Percentiles rank a stretch among this genome's conserved stretches.
Evolutionary conservation across 2,329 filamentous ascomycete species (phyloP).

Genomic region (Lasiodiplodia citricola): DNA sequence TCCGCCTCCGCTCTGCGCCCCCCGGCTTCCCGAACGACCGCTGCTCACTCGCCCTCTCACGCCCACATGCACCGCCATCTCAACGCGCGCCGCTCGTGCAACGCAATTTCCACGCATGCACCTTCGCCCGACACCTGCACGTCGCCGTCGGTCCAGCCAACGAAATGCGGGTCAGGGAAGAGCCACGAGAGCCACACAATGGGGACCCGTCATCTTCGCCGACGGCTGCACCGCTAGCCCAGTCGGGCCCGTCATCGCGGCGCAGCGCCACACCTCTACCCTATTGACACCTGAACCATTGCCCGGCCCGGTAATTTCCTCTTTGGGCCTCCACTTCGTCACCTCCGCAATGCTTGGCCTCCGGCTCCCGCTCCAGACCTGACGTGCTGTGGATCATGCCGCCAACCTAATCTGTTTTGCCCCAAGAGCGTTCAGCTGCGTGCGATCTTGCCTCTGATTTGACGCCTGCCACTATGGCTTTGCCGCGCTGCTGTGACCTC

Average conservation of each 20-base stretch:
- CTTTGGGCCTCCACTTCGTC: background rate
- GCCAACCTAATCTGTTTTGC: background rate
- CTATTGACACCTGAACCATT: background rate
- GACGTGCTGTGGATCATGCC: background rate
- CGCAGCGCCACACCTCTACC: constrained; percentile 4
- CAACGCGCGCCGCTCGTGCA: background rate
- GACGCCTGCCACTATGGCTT: background rate
- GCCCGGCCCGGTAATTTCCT: background rate
- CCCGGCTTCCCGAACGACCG: background rate
- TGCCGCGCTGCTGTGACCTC: background rate
- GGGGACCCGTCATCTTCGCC: constrained; percentile 8
- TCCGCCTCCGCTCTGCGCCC: background rate
- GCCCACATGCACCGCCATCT: background rate
- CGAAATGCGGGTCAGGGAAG: background rate
- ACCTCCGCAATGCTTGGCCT: constrained; percentile 13
- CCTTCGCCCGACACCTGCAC: background rate
- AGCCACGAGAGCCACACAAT: constrained; percentile 1
- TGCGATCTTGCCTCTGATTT: background rate
- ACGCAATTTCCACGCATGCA: constrained; percentile 11
- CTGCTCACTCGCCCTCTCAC: background rate
- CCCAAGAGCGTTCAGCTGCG: background rate
- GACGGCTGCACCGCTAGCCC: background rate
- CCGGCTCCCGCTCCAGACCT: background rate
- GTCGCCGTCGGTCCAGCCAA: background rate
- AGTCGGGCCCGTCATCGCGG: background rate